Percentiles rank a stretch among this genome's conserved stretches.
Evolutionary conservation across 129 eudicot genomes (phyloP).

Genomic region (Flaveria bidentis): DNA sequence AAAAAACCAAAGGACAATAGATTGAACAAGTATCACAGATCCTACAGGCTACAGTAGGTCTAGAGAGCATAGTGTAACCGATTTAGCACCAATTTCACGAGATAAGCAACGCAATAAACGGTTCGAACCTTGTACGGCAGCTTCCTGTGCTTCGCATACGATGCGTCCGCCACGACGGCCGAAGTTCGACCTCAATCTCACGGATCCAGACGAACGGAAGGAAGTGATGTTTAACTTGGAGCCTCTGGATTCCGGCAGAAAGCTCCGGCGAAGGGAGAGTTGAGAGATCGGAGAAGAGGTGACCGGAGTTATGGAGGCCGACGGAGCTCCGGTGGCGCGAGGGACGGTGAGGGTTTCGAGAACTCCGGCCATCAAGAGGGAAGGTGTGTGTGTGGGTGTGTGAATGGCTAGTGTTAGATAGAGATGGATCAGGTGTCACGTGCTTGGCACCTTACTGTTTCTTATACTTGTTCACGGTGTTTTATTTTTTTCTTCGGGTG

Average conservation of each 20-base stretch:
- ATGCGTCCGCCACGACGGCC: constrained; percentile 52
- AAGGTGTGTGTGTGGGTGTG: neutral
- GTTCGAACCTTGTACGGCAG: constrained; percentile 62
- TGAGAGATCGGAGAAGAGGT: no score
- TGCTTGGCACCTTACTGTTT: constrained; percentile 4
- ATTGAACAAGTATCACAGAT: neutral
- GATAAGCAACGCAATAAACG: neutral
- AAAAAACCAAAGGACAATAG: neutral
- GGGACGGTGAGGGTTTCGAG: constrained; percentile 54
- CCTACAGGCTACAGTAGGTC: neutral
- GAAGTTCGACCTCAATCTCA: constrained; percentile 30
- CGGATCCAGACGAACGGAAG: constrained; percentile 42
- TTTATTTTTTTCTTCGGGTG: no score
- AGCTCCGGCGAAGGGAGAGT: constrained; percentile 36
- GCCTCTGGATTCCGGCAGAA: constrained; percentile 44
- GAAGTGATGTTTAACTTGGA: constrained; percentile 42
- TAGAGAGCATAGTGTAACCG: neutral
- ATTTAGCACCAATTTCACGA: constrained; percentile 11
- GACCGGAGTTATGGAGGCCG: constrained; percentile 43
- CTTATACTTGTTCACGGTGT: no score
- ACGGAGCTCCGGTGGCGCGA: constrained; percentile 42
- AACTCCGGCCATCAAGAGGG: constrained; percentile 54
- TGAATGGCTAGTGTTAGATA: constrained; percentile 24
- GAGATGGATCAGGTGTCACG: constrained; percentile 39
- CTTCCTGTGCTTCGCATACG: constrained; percentile 74